Evolutionary conservation across 1,284 basidiomycete species (phyloP).

Genomic region (Bjerkandera adusta): DNA sequence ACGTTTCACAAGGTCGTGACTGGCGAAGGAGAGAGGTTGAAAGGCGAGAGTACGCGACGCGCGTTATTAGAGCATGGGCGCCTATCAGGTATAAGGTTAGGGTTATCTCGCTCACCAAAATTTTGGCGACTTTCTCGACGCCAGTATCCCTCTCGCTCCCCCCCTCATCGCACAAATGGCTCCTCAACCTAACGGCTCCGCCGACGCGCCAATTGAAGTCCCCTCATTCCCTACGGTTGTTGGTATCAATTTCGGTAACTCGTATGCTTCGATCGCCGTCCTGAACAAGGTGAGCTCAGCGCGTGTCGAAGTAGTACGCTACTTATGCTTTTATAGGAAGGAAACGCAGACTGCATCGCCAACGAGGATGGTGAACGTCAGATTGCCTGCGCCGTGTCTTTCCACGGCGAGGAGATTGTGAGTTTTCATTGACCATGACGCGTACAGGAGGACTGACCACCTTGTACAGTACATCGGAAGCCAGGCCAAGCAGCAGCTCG

Average conservation of each 20-base stretch:
- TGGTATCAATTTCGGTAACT: conserved; percentile 97
- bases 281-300: conserved; percentile 79
- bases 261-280: conserved; percentile 93
- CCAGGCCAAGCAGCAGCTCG: conserved; percentile 92
- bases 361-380: conserved; percentile 99
- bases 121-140: neutral
- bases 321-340: conserved; percentile 55
- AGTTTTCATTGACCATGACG: conserved; percentile 27
- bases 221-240: conserved; percentile 56
- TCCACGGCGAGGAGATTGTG: conserved; percentile 88
- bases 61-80: too few species aligned
- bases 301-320: neutral
- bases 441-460: neutral
- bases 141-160: neutral
- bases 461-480: conserved; percentile 88
- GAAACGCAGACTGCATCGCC: conserved; percentile 90
- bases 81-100: too few species aligned
- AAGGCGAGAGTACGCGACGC: too few species aligned
- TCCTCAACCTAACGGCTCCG: conserved; percentile 37
- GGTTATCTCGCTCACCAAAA: neutral
- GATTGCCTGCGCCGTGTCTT: conserved; percentile 93
- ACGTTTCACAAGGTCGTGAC: too few species aligned
- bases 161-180: conserved; percentile 19
- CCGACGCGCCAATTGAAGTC: conserved; percentile 33
- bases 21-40: too few species aligned